Evolutionary conservation across 2,329 filamentous ascomycete genomes (phyloP).

Genomic region (Colletotrichum lindemuthianum): DNA sequence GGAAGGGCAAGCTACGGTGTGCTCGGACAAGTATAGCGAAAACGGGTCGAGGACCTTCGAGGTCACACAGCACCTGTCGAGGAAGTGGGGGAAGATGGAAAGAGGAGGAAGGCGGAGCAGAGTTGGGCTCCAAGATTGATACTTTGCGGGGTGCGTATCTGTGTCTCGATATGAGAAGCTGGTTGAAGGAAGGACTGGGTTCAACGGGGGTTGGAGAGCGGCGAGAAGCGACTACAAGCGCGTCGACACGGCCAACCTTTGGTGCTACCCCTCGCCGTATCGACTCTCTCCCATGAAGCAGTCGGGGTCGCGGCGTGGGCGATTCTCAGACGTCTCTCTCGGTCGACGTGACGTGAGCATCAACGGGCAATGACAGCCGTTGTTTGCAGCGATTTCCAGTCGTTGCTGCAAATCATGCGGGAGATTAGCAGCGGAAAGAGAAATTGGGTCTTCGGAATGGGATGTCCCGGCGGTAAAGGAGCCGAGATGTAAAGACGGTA

Average conservation of each 20-base stretch:
- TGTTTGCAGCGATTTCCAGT: slow-evolving; percentile 14
- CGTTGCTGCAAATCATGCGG: slow-evolving; percentile 23
- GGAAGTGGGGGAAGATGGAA: slow-evolving; percentile 39
- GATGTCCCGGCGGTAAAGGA: slow-evolving; percentile 24
- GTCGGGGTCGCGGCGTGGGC: slow-evolving; percentile 1
- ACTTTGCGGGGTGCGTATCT: slow-evolving; percentile 31
- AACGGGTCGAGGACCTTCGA: slow-evolving; percentile 38
- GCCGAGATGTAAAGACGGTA: slow-evolving; percentile 5
- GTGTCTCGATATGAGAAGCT: slow-evolving; percentile 22
- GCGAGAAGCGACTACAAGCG: not conserved
- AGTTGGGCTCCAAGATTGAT: slow-evolving; percentile 26
- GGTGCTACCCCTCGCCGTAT: slow-evolving; percentile 11
- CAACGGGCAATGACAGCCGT: slow-evolving; percentile 7
- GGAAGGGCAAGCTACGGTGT: slow-evolving; percentile 34
- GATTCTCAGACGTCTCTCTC: slow-evolving; percentile 15
- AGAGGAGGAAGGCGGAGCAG: slow-evolving; percentile 33
- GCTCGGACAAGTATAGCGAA: slow-evolving; percentile 21
- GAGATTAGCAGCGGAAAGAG: slow-evolving; percentile 20
- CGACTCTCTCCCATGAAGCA: slow-evolving; percentile 20
- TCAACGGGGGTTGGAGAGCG: slow-evolving; percentile 8
- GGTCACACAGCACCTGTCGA: slow-evolving; percentile 46
- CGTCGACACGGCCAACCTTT: slow-evolving; percentile 6
- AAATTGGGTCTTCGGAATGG: slow-evolving; percentile 27
- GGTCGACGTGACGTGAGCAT: slow-evolving; percentile 5
- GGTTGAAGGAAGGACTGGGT: slow-evolving; percentile 11